A percentile compares a stretch with the other conserved stretches of the same genome.
phyloP scores from a whole-genome alignment of 1,284 basidiomycete species.

The Trametes pubescens region DNA sequence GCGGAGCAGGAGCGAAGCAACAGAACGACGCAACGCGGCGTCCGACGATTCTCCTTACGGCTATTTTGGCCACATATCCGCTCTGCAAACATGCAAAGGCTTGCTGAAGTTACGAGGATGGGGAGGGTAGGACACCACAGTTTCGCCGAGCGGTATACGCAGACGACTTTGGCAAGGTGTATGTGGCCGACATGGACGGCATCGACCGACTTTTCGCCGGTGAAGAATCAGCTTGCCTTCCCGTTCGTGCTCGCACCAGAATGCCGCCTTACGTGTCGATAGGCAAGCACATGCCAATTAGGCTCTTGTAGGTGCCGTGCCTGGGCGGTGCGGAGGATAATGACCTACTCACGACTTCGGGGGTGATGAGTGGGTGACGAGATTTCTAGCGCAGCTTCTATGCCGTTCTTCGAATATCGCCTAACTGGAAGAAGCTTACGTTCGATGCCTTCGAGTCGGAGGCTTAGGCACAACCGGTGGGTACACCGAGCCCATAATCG shows the following conservation, averaged over 20 bases:
- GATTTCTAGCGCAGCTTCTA: slow-evolving; percentile 13
- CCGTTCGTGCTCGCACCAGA: neutral
- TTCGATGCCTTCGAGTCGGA: neutral
- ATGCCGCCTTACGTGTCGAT: slow-evolving; percentile 5
- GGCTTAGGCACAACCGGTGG: neutral
- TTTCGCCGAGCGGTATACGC: slow-evolving; percentile 27
- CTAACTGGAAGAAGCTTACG: neutral
- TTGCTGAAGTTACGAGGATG: neutral
- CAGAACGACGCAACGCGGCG: slow-evolving; percentile 2
- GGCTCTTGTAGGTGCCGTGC: neutral
- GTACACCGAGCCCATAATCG: neutral
- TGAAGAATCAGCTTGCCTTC: neutral
- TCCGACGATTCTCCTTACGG: slow-evolving; percentile 30
- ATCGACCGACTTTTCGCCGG: slow-evolving; percentile 29
- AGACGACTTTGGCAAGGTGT: slow-evolving; percentile 5
- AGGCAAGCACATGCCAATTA: neutral
- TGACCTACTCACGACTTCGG: neutral
- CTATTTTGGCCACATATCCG: slow-evolving; percentile 5
- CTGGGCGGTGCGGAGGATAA: neutral
- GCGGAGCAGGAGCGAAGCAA: slow-evolving; percentile 23
- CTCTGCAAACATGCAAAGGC: neutral
- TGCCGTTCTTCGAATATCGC: neutral
- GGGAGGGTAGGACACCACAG: slow-evolving; percentile 16
- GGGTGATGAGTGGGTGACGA: neutral
- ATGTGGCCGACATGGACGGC: slow-evolving; percentile 18